phyloP scores from a whole-genome alignment of 352 stramenopile genomes.

The Pythium monospermum region DNA sequence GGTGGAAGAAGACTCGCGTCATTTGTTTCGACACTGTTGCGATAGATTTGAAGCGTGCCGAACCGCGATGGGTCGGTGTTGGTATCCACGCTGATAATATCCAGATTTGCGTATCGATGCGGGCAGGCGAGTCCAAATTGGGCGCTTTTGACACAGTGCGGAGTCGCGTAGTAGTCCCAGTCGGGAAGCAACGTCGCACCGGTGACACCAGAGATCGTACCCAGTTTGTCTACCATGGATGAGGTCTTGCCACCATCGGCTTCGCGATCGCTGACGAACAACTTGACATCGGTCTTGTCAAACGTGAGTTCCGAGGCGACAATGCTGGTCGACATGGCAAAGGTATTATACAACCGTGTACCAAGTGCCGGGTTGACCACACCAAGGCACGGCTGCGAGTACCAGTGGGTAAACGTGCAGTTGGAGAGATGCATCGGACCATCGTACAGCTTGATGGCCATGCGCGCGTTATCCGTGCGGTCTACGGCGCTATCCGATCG shows the following conservation, averaged over 20 bases:
- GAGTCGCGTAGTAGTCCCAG: constrained; percentile 30
- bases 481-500: constrained; percentile 30
- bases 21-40: constrained; percentile 20
- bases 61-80: constrained; percentile 19
- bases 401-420: constrained; percentile 30
- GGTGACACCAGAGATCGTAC: constrained; percentile 19
- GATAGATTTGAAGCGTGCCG: constrained; percentile 18
- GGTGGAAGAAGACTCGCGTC: not conserved
- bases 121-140: constrained; percentile 28
- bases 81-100: constrained; percentile 25
- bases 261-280: constrained; percentile 22
- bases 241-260: constrained; percentile 32
- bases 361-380: constrained; percentile 34
- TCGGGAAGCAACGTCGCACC: constrained; percentile 26
- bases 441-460: constrained; percentile 37
- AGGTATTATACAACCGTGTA: constrained; percentile 30
- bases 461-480: constrained; percentile 22
- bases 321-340: constrained; percentile 27
- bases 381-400: constrained; percentile 34
- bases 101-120: constrained; percentile 37
- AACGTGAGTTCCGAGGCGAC: constrained; percentile 20
- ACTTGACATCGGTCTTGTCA: constrained; percentile 21
- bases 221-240: constrained; percentile 23
- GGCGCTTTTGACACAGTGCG: constrained; percentile 8
- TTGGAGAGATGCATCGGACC: constrained; percentile 31